These are phyloP conservation scores for Penicillium coprophilum DNA, from an alignment of 495 filamentous ascomycete species.

Conservation along the genomic window DNA sequence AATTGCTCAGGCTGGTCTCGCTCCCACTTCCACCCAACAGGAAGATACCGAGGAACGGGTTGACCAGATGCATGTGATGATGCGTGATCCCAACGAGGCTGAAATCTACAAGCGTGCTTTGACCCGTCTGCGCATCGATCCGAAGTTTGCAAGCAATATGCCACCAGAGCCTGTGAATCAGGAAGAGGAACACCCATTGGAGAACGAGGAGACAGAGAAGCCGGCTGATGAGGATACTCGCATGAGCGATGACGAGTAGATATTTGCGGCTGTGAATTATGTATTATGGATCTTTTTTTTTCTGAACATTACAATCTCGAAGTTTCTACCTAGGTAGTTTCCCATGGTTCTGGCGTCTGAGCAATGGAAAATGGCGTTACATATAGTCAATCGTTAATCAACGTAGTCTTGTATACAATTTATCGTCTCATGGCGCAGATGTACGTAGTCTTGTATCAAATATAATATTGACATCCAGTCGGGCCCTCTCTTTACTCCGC, in stretches of 20 bases:
- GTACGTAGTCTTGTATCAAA: neutral
- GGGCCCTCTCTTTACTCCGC: neutral
- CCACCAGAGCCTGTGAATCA: slow-evolving; percentile 34
- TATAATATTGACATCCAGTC: neutral
- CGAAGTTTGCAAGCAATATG: slow-evolving; percentile 42
- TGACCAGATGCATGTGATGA: slow-evolving; percentile 55
- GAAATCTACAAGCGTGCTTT: slow-evolving; percentile 51
- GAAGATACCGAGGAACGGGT: slow-evolving; percentile 44
- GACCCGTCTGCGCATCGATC: slow-evolving; percentile 46
- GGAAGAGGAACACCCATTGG: slow-evolving; percentile 25
- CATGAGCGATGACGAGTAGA: slow-evolving; percentile 27
- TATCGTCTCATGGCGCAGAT: neutral
- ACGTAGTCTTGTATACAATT: neutral
- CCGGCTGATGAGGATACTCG: slow-evolving; percentile 22
- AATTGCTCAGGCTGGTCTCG: slow-evolving; percentile 47
- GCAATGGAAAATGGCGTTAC: slow-evolving; percentile 14
- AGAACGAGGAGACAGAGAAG: slow-evolving; percentile 18
- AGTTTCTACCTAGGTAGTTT: slow-evolving; percentile 8
- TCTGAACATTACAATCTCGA: slow-evolving; percentile 9
- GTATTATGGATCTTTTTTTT: slow-evolving; percentile 12
- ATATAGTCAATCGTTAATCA: neutral
- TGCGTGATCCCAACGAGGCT: slow-evolving; percentile 54
- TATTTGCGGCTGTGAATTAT: neutral
- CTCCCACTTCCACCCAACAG: slow-evolving; percentile 35
- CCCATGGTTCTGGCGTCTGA: slow-evolving; percentile 12